Percentiles rank a stretch among this genome's conserved stretches.
These are phyloP conservation scores for Debaryomyces nepalensis DNA, from an alignment of 1,139 yeast genomes.

Conservation along the genomic window DNA sequence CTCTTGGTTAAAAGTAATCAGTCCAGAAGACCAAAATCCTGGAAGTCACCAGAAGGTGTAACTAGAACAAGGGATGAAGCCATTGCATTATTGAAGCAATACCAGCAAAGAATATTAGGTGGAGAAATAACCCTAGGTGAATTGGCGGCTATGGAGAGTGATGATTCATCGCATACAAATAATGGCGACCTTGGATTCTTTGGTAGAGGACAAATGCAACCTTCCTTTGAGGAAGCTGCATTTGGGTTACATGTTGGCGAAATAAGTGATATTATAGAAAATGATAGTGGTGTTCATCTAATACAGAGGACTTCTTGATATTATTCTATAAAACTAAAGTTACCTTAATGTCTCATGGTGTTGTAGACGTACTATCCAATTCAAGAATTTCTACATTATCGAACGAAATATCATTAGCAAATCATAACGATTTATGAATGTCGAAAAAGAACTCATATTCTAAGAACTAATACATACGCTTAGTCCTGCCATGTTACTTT, in stretches of 20 bases:
- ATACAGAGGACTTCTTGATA: constrained; percentile 79
- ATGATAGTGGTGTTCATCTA: constrained; percentile 89
- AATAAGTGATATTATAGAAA: constrained; percentile 79
- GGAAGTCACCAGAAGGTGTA: constrained; percentile 76
- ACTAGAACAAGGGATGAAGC: constrained; percentile 87
- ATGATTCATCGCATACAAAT: constrained; percentile 83
- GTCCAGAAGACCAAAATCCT: constrained; percentile 88
- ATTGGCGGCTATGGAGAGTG: constrained; percentile 82
- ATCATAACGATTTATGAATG: no score
- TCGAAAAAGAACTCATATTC: no score
- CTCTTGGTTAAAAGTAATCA: constrained; percentile 80
- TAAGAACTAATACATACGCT: no score
- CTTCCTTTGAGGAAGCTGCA: constrained; percentile 87
- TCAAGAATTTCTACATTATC: no score
- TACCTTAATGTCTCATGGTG: no score
- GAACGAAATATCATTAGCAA: no score
- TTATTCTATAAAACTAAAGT: no score
- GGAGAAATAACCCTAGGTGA: constrained; percentile 76
- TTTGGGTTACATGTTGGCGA: constrained; percentile 83
- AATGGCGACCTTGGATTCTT: constrained; percentile 94
- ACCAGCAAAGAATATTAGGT: constrained; percentile 62
- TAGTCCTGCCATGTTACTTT: no score
- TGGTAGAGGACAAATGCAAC: constrained; percentile 93
- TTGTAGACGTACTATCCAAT: no score
- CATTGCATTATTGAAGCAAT: constrained; percentile 60